Evolutionary conservation across 768 basidiomycete genomes (phyloP), one percentile per base, ranked within the genome.

Genomic region (Suillus spraguei): DNA sequence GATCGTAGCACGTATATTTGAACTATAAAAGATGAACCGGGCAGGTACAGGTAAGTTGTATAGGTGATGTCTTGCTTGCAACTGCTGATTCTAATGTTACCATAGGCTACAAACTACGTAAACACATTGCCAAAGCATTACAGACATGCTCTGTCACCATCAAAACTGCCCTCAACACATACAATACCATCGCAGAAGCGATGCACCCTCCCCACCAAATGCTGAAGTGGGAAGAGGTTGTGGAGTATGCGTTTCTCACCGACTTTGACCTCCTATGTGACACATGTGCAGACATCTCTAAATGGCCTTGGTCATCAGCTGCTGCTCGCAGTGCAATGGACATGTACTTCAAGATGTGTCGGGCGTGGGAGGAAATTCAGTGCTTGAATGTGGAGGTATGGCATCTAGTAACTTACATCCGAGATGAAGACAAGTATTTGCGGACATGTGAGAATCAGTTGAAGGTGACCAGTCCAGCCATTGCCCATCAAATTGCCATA

Each of bases 361-460:
- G 61, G 9, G 72, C 74, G 0, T 14, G 62, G 5, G 71, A 72
- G 49, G 72, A 75, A 58, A 65, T 73, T 9, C 7, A 28, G 4
- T 60, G 66, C 11, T 55, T 70, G 33, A 67, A 74, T 38, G 53
- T 70, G 1, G 71, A 75, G 60, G 66, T 71, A 6, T 60, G 52
- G 4, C 62, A 65, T 0, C 58, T 75, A 3, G 28, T 60, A 6
- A 72, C 68, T 0, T 71, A 69, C 46, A 68, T 71, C 0, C n/a
- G 49, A 6, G 69, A 71, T 20, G 41, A 64, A 22, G 64, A 65
- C 36, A 55, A 52, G 14, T 60, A 69, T 20, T 22, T 60, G 16
- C 36, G 35, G 35, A 22, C 1, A 5, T 62, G 46, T 2, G 62
- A 65, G 44, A 38, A 16, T 13, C 61, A 67, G 33, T 8, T 66